Evolutionary conservation across 2,329 filamentous ascomycete genomes (phyloP).

Genomic region (Ophiostoma ips): DNA sequence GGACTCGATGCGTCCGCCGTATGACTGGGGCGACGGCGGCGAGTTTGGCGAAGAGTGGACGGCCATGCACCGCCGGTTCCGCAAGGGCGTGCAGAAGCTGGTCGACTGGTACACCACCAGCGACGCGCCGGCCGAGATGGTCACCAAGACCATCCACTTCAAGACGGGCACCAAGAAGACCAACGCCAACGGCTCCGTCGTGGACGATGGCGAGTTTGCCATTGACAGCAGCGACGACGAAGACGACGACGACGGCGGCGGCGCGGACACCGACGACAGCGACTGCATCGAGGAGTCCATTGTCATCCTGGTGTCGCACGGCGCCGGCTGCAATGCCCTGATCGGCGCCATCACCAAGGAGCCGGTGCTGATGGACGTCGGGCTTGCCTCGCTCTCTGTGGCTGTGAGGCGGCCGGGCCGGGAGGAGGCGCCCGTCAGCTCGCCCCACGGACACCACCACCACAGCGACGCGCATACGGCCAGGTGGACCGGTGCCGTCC

Average conservation of each 20-base stretch:
- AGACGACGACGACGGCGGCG: not conserved
- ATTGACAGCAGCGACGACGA: slow-evolving; percentile 9
- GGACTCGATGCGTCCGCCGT: slow-evolving; percentile 73
- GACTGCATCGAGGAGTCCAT: slow-evolving; percentile 59
- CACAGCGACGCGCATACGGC: slow-evolving; percentile 8
- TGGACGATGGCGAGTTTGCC: slow-evolving; percentile 21
- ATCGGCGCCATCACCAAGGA: slow-evolving; percentile 86
- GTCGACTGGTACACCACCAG: slow-evolving; percentile 66
- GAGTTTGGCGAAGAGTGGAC: slow-evolving; percentile 90
- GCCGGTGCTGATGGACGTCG: slow-evolving; percentile 80
- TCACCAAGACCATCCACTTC: slow-evolving; percentile 27
- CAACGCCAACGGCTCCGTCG: not conserved
- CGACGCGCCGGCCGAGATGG: slow-evolving; percentile 35
- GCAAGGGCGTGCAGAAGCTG: slow-evolving; percentile 63
- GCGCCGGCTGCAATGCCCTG: slow-evolving; percentile 88
- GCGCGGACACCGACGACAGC: slow-evolving; percentile 23
- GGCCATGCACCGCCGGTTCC: slow-evolving; percentile 82
- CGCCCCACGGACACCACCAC: not conserved
- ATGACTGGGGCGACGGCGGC: slow-evolving; percentile 79
- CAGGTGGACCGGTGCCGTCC: slow-evolving; percentile 4
- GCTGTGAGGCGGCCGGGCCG: slow-evolving; percentile 48
- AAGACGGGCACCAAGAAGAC: slow-evolving; percentile 7
- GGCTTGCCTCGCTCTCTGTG: slow-evolving; percentile 83
- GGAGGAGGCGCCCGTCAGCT: slow-evolving; percentile 17
- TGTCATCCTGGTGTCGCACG: slow-evolving; percentile 80